Evolutionary conservation across 495 filamentous ascomycete genomes (phyloP).

Genomic region (Penicillium pancosmium): DNA sequence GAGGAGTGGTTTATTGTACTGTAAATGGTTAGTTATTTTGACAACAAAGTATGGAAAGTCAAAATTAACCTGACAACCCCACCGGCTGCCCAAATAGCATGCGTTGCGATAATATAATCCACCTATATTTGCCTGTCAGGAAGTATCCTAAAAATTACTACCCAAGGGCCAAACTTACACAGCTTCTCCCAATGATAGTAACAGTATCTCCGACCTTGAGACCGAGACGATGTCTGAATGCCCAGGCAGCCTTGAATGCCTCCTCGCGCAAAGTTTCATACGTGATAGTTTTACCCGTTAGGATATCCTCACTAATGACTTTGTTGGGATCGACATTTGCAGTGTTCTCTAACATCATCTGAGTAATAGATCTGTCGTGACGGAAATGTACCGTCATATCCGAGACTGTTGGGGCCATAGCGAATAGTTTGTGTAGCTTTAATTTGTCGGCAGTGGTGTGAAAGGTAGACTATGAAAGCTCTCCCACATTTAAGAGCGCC

Average conservation of each 20-base stretch:
- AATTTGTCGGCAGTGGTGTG: not conserved
- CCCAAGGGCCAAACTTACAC: not conserved
- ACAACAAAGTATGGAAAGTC: not conserved
- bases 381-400: slow-evolving; percentile 2
- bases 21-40: not conserved
- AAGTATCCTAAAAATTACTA: not conserved
- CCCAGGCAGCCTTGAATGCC: not conserved
- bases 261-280: slow-evolving; percentile 1
- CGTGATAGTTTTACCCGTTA: not conserved
- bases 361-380: slow-evolving; percentile 3
- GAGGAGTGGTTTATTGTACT: slow-evolving; percentile 79
- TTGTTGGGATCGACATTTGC: slow-evolving; percentile 6
- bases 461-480: not conserved
- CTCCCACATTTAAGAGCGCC: not conserved
- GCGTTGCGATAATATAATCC: slow-evolving; percentile 49
- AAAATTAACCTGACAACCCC: slow-evolving; percentile 48
- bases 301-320: slow-evolving; percentile 8
- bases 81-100: slow-evolving; percentile 77
- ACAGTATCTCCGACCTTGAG: not conserved
- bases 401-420: slow-evolving; percentile 4
- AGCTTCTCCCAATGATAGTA: not conserved
- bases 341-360: slow-evolving; percentile 9
- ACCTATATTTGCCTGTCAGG: slow-evolving; percentile 2
- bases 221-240: not conserved
- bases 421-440: not conserved